Evolutionary conservation across 345 rosid species (phyloP), one percentile per base, ranked within the genome.

Genomic region (Salix caprea): DNA sequence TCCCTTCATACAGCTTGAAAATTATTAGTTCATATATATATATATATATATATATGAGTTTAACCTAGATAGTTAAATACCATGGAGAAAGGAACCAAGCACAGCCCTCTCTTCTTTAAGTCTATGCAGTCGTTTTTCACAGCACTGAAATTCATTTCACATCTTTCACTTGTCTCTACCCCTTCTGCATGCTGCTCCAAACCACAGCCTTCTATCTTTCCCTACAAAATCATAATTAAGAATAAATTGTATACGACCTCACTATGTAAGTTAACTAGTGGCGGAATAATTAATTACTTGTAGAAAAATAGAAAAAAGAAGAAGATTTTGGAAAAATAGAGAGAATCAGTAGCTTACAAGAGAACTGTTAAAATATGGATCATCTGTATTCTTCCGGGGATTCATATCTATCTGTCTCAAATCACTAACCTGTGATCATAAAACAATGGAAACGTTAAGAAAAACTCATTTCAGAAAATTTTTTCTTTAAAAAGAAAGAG

Each of bases 21-120:
- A 71, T 24, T 21, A 65, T 3, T 32, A 65, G n/a, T 34, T 34
- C 36, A 56, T 56, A 56, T 34, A 18, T 34, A 6, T 23, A 28
- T 28, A 28, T 28, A 28, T 28, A 28, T 28, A 28, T 28, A 46
- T 44, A 30, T n/a, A 70, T 48, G 70, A 69, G 16, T 34, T 79
- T 77, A 89, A 83, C 88, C 87, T 61, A 85, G 82, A 72, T 84
- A 85, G 61, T 91, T 84, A 81, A 90, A 82, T 78, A 94, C 86
- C 92, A 88, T 81, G 82, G 98, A 90, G 56, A 89, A 65, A 82
- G 91, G 97, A 79, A 91, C 90, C 84, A 91, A 81, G 78, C 98
- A 88, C 74, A 91, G 73, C 18, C 98, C 98, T 81, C 88, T 89
- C 73, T 91, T 86, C 85, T 87, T 87, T 77, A 94, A 77, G 79